These are phyloP conservation scores for Penicillium flavigenum DNA, from an alignment of 495 filamentous ascomycete species.

Conservation along the genomic window DNA sequence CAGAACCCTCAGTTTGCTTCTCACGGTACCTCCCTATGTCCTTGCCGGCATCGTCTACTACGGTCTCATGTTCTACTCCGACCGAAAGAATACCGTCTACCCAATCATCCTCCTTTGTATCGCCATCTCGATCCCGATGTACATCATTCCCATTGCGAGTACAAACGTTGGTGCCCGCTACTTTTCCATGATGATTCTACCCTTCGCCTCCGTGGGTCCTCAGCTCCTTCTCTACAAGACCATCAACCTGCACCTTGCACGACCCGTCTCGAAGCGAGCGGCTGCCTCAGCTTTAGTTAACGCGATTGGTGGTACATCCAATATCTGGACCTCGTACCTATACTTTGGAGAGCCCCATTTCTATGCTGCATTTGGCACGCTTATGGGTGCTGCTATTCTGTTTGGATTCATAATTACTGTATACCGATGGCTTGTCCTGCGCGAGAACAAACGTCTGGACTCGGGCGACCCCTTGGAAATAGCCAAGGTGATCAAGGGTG, in stretches of 20 bases:
- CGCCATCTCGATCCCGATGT: constrained; percentile 26
- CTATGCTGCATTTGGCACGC: constrained; percentile 37
- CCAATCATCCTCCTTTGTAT: constrained; percentile 25
- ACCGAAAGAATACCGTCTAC: constrained; percentile 28
- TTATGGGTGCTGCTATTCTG: constrained; percentile 35
- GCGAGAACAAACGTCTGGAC: constrained; percentile 38
- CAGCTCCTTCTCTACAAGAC: constrained; percentile 35
- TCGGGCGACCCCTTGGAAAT: constrained; percentile 32
- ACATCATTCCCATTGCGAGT: constrained; percentile 28
- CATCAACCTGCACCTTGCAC: constrained; percentile 31
- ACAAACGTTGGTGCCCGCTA: constrained; percentile 30
- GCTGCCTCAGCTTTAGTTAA: constrained; percentile 34
- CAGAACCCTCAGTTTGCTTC: constrained; percentile 51
- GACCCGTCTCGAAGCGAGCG: constrained; percentile 31
- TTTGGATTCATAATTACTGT: constrained; percentile 33
- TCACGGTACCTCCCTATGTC: constrained; percentile 29
- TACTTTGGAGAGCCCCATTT: constrained; percentile 37
- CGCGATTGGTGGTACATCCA: constrained; percentile 37
- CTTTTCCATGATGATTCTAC: constrained; percentile 33
- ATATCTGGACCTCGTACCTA: constrained; percentile 43
- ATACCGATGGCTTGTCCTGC: constrained; percentile 37
- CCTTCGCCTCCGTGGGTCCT: constrained; percentile 32
- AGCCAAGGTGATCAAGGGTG: constrained; percentile 36
- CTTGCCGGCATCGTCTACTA: constrained; percentile 29
- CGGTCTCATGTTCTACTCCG: constrained; percentile 28